Conservation (phyloP, 2,329 filamentous ascomycete genomes). For the Penicillium aurantiogriseum region DNA sequence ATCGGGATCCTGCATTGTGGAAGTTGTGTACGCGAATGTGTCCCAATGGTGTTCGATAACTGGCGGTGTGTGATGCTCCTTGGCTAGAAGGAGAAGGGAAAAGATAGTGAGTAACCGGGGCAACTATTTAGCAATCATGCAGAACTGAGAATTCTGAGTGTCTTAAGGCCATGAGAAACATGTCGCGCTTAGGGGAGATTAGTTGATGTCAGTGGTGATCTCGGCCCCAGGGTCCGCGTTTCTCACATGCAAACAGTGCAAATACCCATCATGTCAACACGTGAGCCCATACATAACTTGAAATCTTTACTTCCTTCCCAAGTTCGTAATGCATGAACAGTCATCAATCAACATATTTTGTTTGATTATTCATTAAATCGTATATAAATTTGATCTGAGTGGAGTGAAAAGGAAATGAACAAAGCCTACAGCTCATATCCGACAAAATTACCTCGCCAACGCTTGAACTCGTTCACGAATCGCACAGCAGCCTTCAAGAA, state of each 20-base stretch:
- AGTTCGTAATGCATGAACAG: background rate
- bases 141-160: background rate
- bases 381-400: background rate
- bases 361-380: background rate
- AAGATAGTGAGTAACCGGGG: background rate
- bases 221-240: background rate
- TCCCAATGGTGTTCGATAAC: background rate
- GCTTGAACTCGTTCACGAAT: slow-evolving; percentile 56
- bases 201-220: background rate
- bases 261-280: background rate
- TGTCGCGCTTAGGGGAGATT: background rate
- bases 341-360: background rate
- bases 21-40: background rate
- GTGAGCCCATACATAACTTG: background rate
- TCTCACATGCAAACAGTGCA: slow-evolving; percentile 13
- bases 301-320: background rate
- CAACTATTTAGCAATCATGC: background rate
- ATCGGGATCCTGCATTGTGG: slow-evolving; percentile 11
- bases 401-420: background rate
- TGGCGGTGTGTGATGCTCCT: background rate
- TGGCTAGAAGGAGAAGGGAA: background rate
- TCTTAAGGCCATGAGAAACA: background rate
- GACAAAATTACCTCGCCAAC: slow-evolving; percentile 58
- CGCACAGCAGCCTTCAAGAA: slow-evolving; percentile 52
- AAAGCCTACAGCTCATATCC: slow-evolving; percentile 12